Conservation (phyloP, 371 early-diverging fungal species). For the Rhizopus sp. region DNA sequence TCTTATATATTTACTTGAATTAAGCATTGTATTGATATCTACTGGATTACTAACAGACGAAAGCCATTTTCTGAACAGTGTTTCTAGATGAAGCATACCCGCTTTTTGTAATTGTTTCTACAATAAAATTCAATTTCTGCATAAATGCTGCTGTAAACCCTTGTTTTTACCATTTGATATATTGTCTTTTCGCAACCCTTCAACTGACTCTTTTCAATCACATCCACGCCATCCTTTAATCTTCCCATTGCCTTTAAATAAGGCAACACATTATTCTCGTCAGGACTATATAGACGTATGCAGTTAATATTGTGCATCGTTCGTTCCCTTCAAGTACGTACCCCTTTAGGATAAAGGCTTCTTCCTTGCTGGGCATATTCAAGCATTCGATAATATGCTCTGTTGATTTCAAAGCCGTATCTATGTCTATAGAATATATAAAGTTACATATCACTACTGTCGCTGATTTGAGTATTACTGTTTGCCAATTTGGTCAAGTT, state of each 20-base stretch:
- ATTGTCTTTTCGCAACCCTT: constrained; percentile 57
- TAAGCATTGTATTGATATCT: constrained; percentile 44
- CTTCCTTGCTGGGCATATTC: constrained; percentile 78
- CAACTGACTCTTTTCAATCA: constrained; percentile 53
- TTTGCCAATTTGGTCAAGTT: constrained; percentile 76
- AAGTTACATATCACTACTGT: not conserved
- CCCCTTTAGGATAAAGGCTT: constrained; percentile 66
- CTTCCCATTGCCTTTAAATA: constrained; percentile 58
- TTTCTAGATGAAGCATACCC: constrained; percentile 58
- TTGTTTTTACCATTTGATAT: constrained; percentile 48
- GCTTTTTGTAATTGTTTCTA: constrained; percentile 63
- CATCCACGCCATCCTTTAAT: constrained; percentile 59
- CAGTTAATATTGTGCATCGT: not conserved
- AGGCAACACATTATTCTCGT: constrained; percentile 53
- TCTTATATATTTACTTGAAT: constrained; percentile 26
- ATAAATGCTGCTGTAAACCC: no score
- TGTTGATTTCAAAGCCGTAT: constrained; percentile 67
- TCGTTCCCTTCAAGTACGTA: constrained; percentile 10
- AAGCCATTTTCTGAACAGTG: constrained; percentile 57
- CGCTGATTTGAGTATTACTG: constrained; percentile 51
- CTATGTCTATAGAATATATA: constrained; percentile 58
- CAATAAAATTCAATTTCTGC: not conserved
- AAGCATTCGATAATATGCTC: constrained; percentile 77
- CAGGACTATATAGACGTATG: constrained; percentile 34
- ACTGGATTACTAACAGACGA: constrained; percentile 51